These are phyloP conservation scores for Penicillium sclerotiorum DNA, from an alignment of 2,329 filamentous ascomycete genomes.

Conservation along the genomic window DNA sequence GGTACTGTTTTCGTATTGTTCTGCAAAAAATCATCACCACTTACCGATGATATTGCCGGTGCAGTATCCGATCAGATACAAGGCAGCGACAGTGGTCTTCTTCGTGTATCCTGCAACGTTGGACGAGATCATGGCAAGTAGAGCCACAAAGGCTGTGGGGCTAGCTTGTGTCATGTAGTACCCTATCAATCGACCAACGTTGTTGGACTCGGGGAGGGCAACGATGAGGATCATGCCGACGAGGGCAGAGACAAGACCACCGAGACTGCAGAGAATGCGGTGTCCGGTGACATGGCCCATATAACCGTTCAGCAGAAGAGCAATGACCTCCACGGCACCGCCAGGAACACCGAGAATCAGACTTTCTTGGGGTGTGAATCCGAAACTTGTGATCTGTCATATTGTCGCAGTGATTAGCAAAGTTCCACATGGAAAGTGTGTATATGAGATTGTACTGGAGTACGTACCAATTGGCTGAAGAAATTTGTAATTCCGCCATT, in stretches of 20 bases:
- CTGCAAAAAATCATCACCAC: conserved; percentile 6
- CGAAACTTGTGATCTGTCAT: conserved; percentile 60
- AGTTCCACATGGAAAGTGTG: neutral
- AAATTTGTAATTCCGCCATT: conserved; percentile 65
- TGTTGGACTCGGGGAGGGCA: conserved; percentile 60
- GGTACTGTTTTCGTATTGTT: neutral
- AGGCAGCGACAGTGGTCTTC: conserved; percentile 55
- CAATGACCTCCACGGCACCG: conserved; percentile 65
- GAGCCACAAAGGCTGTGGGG: conserved; percentile 64
- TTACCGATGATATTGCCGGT: conserved; percentile 60
- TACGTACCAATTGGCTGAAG: conserved; percentile 58
- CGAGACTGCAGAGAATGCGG: conserved; percentile 59
- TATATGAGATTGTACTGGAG: too few relatives aligned
- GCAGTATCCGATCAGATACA: conserved; percentile 52
- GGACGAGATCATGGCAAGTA: conserved; percentile 64
- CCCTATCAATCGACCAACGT: conserved; percentile 61
- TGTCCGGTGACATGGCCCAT: conserved; percentile 60
- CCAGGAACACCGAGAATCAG: conserved; percentile 67
- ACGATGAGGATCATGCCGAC: conserved; percentile 67
- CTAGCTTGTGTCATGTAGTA: conserved; percentile 67
- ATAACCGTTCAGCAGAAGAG: conserved; percentile 58
- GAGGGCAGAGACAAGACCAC: conserved; percentile 57
- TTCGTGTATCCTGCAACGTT: conserved; percentile 61
- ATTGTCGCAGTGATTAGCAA: neutral
- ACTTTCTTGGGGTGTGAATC: conserved; percentile 64